Percentiles rank a stretch among this genome's conserved stretches.
phyloP scores from a whole-genome alignment of 768 basidiomycete genomes.

The Boletus sensibilis region DNA sequence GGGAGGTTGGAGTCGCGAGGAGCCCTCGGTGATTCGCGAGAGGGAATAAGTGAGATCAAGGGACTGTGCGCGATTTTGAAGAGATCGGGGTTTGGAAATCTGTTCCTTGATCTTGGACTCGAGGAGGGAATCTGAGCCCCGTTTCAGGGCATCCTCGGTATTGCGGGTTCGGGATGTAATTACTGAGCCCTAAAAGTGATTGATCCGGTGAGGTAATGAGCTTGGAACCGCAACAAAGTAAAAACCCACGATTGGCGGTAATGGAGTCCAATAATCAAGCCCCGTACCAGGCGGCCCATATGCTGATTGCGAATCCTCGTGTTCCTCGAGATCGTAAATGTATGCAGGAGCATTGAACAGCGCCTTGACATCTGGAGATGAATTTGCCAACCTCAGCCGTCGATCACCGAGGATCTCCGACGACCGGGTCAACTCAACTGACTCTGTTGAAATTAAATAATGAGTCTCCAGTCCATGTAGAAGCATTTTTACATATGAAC shows the following conservation, averaged over 20 bases:
- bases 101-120: conserved; percentile 84
- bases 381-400: conserved; percentile 78
- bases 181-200: conserved; percentile 54
- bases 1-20: conserved; percentile 59
- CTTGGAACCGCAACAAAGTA: conserved; percentile 2
- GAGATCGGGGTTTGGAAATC: conserved; percentile 69
- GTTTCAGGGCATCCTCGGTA: conserved; percentile 73
- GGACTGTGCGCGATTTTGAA: conserved; percentile 86
- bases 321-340: conserved; percentile 76
- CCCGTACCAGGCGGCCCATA: conserved; percentile 52
- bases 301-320: conserved; percentile 59
- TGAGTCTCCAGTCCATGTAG: conserved; percentile 9
- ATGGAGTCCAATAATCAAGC: conserved; percentile 73
- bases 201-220: conserved; percentile 20
- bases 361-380: conserved; percentile 93
- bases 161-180: conserved; percentile 67
- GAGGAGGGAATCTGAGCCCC: conserved; percentile 80
- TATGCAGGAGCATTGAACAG: conserved; percentile 86
- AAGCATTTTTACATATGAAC: conserved; percentile 9
- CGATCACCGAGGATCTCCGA: conserved; percentile 67
- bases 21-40: conserved; percentile 73
- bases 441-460: conserved; percentile 46
- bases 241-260: conserved; percentile 68
- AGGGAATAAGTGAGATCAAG: conserved; percentile 85
- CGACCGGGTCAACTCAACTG: conserved; percentile 67